phyloP scores from a whole-genome alignment of 192 early-diverging fungal genomes.

The Coemansia sp. region DNA sequence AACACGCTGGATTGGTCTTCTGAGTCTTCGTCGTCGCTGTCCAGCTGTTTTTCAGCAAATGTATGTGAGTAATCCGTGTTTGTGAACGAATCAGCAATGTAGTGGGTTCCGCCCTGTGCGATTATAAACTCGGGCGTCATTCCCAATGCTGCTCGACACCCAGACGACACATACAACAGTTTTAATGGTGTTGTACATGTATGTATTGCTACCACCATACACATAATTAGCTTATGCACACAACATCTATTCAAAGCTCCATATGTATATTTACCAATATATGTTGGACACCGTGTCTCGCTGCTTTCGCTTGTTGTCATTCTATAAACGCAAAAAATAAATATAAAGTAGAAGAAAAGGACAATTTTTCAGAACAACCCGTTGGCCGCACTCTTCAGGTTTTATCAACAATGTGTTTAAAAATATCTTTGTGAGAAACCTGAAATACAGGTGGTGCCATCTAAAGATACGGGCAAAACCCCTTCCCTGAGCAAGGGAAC shows the following conservation, averaged over 20 bases:
- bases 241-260: background rate
- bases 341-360: background rate
- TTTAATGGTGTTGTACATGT: background rate
- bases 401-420: too few species aligned
- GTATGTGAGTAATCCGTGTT: background rate
- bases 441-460: too few species aligned
- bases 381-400: too few species aligned
- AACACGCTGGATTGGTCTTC: conserved; percentile 5
- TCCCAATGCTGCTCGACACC: background rate
- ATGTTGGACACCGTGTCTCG: background rate
- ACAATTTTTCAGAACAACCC: too few species aligned
- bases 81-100: conserved; percentile 5
- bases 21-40: background rate
- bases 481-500: background rate
- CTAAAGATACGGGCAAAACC: background rate
- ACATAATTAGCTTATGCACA: background rate
- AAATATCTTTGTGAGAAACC: too few species aligned
- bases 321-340: too few species aligned
- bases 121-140: conserved; percentile 7
- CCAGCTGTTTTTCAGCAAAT: background rate
- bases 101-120: conserved; percentile 3
- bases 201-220: too few species aligned
- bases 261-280: background rate
- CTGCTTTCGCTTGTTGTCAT: background rate
- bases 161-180: background rate